Conservation (phyloP, 306 rosid genomes). For the Oxytropis ochrocephala region DNA sequence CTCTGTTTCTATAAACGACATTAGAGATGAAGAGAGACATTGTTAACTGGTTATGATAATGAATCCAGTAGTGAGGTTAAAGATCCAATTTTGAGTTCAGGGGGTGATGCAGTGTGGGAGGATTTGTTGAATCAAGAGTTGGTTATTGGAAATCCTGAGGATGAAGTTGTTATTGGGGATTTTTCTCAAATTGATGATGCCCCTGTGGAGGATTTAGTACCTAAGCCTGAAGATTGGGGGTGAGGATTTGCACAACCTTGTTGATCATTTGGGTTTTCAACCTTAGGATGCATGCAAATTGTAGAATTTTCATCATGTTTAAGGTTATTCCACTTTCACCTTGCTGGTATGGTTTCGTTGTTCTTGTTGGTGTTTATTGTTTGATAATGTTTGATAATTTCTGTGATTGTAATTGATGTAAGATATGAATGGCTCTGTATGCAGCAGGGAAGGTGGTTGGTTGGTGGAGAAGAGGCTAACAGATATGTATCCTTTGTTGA, state of each 20-base stretch:
- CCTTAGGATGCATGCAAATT: neutral
- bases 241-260: constrained; percentile 58
- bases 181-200: constrained; percentile 48
- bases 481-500: constrained; percentile 43
- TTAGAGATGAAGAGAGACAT: constrained; percentile 58
- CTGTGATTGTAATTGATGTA: constrained; percentile 21
- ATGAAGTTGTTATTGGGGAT: constrained; percentile 38
- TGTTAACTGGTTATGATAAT: constrained; percentile 36
- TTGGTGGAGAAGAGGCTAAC: constrained; percentile 47
- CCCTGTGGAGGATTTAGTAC: constrained; percentile 47
- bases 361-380: neutral
- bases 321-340: neutral
- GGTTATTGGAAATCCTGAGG: constrained; percentile 43
- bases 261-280: constrained; percentile 69
- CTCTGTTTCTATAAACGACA: no score
- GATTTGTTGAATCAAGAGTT: constrained; percentile 55
- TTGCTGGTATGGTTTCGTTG: constrained; percentile 24
- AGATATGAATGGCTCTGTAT: constrained; percentile 25
- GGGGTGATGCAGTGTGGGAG: constrained; percentile 45
- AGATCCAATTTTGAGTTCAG: constrained; percentile 24
- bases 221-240: constrained; percentile 46
- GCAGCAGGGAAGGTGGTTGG: constrained; percentile 49
- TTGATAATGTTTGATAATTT: neutral
- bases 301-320: neutral
- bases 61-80: constrained; percentile 44